Evolutionary conservation across 257 asterid genomes (phyloP).

Genomic region (Perilla frutescens): DNA sequence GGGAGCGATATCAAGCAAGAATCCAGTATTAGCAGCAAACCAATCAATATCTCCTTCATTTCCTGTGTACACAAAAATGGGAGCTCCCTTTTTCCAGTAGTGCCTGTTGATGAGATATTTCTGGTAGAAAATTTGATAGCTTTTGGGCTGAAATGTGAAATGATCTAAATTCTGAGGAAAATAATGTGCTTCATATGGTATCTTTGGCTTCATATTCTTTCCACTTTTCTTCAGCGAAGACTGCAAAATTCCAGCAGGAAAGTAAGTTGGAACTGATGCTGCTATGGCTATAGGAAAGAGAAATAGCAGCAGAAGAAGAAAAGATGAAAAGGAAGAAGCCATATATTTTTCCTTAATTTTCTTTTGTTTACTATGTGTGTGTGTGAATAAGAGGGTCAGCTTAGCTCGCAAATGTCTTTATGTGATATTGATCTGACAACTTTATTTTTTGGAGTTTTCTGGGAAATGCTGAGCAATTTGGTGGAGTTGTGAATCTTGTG

Average conservation of each 20-base stretch:
- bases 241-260: constrained; percentile 58
- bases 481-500: constrained; percentile 1
- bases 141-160: constrained; percentile 63
- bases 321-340: constrained; percentile 42
- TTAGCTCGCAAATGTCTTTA: neutral
- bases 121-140: constrained; percentile 65
- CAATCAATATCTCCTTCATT: constrained; percentile 86
- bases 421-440: constrained; percentile 18
- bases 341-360: constrained; percentile 15
- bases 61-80: constrained; percentile 78
- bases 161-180: constrained; percentile 80
- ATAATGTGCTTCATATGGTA: constrained; percentile 57
- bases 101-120: constrained; percentile 69
- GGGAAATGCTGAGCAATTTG: neutral
- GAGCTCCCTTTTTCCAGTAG: constrained; percentile 64
- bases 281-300: constrained; percentile 35
- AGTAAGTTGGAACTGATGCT: constrained; percentile 45
- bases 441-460: constrained; percentile 28
- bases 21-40: constrained; percentile 85
- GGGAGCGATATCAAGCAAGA: constrained; percentile 77
- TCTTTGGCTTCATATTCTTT: constrained; percentile 42
- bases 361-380: constrained; percentile 4
- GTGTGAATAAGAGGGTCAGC: constrained; percentile 23
- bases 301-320: constrained; percentile 36
- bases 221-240: constrained; percentile 49